Evolutionary conservation across 129 eudicot species (phyloP).

Genomic region (Artemisia argyi): DNA sequence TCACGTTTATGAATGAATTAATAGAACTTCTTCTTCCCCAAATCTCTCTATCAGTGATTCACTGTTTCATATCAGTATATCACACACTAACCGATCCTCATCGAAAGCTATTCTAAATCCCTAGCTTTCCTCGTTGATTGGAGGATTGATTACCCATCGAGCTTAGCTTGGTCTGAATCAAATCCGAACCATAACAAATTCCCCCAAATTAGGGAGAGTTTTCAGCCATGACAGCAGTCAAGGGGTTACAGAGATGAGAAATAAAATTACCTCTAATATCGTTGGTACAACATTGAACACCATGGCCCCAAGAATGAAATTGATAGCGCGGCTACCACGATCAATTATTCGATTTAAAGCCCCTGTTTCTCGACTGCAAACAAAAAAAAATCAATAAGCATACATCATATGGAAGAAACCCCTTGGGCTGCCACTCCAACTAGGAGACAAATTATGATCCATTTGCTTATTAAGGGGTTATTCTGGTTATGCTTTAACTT

Average conservation of each 20-base stretch:
- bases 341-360: constrained; percentile 84
- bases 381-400: constrained; percentile 5
- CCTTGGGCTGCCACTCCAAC: background rate
- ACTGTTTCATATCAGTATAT: too few species aligned
- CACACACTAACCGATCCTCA: too few species aligned
- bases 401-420: background rate
- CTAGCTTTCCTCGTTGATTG: too few species aligned
- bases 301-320: constrained; percentile 89
- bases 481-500: constrained; percentile 1
- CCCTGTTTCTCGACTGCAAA: constrained; percentile 95
- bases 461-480: background rate
- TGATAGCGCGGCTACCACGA: constrained; percentile 99
- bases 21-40: too few species aligned
- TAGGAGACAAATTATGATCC: background rate
- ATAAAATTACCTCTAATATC: constrained; percentile 69
- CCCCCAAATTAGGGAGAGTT: too few species aligned
- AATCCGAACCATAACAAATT: too few species aligned
- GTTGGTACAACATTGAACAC: constrained; percentile 98
- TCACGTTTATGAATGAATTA: too few species aligned
- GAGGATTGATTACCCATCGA: too few species aligned
- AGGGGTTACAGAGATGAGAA: constrained; percentile 8
- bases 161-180: too few species aligned
- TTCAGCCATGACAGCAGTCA: background rate
- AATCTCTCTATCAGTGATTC: too few species aligned
- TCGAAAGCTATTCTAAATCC: too few species aligned